Base-by-base conservation (phyloP, 2,329 filamentous ascomycete genomes). In the Colletotrichum sublineola region DNA sequence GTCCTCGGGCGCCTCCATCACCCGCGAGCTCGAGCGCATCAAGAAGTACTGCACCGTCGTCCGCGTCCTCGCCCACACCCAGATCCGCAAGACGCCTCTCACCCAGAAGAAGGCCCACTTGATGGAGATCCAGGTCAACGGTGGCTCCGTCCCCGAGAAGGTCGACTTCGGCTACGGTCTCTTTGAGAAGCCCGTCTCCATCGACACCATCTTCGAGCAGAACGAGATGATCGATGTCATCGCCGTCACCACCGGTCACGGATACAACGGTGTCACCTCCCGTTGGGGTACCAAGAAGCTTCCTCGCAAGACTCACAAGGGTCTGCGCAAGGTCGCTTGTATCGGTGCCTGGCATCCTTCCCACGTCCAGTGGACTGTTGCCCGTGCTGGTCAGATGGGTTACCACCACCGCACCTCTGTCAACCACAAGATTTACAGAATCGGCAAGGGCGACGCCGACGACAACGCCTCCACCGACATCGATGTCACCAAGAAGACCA, bases 101-200 rank as follows among this genome's bases (percentile, higher is more conserved):
- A 98, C 98, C 94, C 96, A 99, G 91, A 99, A 99, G 95, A 99
- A 98, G 94, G 96, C 96, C 82, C 96, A 99, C 88, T 91, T 99
- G 80, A 99, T 99, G 96, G 96, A 99, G 90, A 95, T 99, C 86
- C 96, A 99, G 90, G 87, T 99, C 92, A 99, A 99, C 90, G 96
- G 96, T 86, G 96, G 96, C 83, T 94, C 92, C 86, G 83, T 98
- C 79, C 89, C 94, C 83, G 95, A 98, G 88, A 99, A 99, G 94
- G 95, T 99, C 82, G 92, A 94, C 76, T 98, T 97, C 87, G 95
- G 92, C 81, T 91, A 95, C 86, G 94, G 92, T 82, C 93, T 99
- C 76, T 99, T 99, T 89, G 96, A 99, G 94, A 98, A 99, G 94
- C 93, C 95, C 83, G 93, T 99, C 80, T 91, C 94, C 82, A 91